Evolutionary conservation across 1,284 basidiomycete genomes (phyloP).

Genomic region (Caloboletus inedulis): DNA sequence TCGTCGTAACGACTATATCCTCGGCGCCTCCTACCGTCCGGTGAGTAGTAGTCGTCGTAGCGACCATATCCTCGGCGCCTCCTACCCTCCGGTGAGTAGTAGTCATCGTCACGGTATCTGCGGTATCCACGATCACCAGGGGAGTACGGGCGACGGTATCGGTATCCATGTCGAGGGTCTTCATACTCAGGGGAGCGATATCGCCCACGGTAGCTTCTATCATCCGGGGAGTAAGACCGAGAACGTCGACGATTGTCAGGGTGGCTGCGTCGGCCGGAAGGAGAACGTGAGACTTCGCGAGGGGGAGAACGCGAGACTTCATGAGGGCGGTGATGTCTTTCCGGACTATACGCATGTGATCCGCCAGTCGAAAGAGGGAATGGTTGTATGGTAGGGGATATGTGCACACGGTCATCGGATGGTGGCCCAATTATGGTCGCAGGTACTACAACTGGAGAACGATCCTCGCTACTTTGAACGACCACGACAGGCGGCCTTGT

Average conservation of each 20-base stretch:
- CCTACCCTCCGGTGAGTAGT: too few relatives aligned
- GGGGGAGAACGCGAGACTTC: slow-evolving; percentile 4
- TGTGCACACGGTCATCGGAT: slow-evolving; percentile 12
- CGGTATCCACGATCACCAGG: slow-evolving; percentile 9
- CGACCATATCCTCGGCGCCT: too few relatives aligned
- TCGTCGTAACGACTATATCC: background rate
- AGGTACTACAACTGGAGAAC: slow-evolving; percentile 10
- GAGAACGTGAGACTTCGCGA: slow-evolving; percentile 16
- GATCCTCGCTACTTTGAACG: slow-evolving; percentile 7
- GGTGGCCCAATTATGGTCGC: slow-evolving; percentile 16
- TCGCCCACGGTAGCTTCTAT: slow-evolving; percentile 2
- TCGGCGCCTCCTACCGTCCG: background rate
- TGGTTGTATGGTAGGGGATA: slow-evolving; percentile 23
- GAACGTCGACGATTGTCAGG: slow-evolving; percentile 11
- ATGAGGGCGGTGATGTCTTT: background rate
- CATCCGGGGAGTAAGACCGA: slow-evolving; percentile 25
- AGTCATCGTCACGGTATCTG: slow-evolving; percentile 9
- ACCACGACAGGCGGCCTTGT: slow-evolving; percentile 18
- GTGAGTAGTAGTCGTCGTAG: slow-evolving; percentile 19
- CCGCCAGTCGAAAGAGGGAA: slow-evolving; percentile 8
- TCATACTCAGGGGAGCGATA: slow-evolving; percentile 14
- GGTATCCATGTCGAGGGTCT: background rate
- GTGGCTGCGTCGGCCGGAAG: background rate
- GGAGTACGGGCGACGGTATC: slow-evolving; percentile 11
- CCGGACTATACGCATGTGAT: slow-evolving; percentile 12